Conservation (phyloP, 2,329 filamentous ascomycete species). For the Fusarium sterilihyphosum region DNA sequence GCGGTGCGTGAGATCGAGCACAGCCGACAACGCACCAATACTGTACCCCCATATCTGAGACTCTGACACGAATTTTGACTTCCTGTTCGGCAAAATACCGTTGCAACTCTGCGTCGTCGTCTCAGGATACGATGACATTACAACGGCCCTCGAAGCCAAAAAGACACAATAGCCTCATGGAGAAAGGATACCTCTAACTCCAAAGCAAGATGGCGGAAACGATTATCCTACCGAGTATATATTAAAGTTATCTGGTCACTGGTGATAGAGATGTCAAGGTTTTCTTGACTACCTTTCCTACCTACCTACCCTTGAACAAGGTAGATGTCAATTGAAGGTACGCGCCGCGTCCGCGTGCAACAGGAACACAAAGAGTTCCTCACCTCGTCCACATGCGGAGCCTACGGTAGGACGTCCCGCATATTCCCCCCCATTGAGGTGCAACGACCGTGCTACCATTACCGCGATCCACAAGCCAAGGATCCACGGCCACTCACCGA, state of each 20-base stretch:
- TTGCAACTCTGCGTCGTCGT: background rate
- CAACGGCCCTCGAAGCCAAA: background rate
- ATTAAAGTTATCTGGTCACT: background rate
- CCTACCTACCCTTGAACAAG: background rate
- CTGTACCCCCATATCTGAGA: background rate
- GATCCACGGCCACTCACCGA: constrained; percentile 43
- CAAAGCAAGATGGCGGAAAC: background rate
- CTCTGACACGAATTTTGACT: constrained; percentile 11
- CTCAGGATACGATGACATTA: constrained; percentile 5
- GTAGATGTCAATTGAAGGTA: constrained; percentile 26
- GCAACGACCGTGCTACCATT: constrained; percentile 26
- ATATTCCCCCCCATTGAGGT: constrained; percentile 32
- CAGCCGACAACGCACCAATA: constrained; percentile 28
- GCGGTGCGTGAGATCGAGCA: constrained; percentile 27
- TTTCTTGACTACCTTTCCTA: background rate
- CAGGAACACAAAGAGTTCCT: constrained; percentile 13
- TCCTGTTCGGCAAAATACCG: background rate
- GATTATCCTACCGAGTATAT: background rate
- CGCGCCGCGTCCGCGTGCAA: constrained; percentile 31
- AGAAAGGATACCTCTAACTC: background rate
- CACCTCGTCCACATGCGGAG: constrained; percentile 14
- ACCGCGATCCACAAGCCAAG: constrained; percentile 33
- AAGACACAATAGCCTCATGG: background rate
- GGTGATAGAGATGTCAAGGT: background rate
- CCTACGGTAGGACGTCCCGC: constrained; percentile 33